phyloP scores from a whole-genome alignment of 495 filamentous ascomycete genomes.

The Parachaetomium inaequale region DNA sequence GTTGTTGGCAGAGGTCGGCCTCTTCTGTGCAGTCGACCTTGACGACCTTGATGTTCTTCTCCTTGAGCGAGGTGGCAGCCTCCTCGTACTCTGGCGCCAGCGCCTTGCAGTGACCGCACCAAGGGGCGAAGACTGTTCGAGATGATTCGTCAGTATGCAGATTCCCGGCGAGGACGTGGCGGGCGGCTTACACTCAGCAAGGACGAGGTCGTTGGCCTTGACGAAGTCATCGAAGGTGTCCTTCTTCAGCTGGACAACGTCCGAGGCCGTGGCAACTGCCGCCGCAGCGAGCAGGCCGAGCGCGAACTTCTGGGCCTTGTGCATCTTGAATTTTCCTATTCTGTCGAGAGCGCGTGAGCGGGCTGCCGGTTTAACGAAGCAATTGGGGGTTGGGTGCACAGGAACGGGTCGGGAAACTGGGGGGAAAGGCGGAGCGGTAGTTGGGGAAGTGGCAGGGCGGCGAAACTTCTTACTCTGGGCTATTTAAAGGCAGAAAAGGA shows the following conservation, averaged over 20 bases:
- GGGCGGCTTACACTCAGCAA: conserved; percentile 66
- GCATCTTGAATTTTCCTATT: conserved; percentile 27
- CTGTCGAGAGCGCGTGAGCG: conserved; percentile 9
- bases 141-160: conserved; percentile 16
- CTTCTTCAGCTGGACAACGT: conserved; percentile 79
- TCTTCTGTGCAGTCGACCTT: conserved; percentile 98
- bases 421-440: background rate
- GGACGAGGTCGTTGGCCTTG: conserved; percentile 74
- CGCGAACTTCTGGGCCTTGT: conserved; percentile 32
- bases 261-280: conserved; percentile 58
- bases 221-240: conserved; percentile 85
- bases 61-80: conserved; percentile 89
- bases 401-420: background rate
- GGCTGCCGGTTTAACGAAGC: background rate
- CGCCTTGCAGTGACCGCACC: conserved; percentile 82
- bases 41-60: conserved; percentile 85
- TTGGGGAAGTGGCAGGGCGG: background rate
- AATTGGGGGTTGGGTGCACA: conserved; percentile 1
- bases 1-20: conserved; percentile 81
- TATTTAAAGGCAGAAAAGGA: conserved; percentile 29
- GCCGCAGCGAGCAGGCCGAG: conserved; percentile 63
- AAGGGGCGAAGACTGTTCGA: conserved; percentile 62
- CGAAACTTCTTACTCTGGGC: conserved; percentile 29
- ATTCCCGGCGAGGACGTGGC: background rate
- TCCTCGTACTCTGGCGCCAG: conserved; percentile 83